Conservation (phyloP, 768 basidiomycete genomes). For the Tricholoma matsutake region DNA sequence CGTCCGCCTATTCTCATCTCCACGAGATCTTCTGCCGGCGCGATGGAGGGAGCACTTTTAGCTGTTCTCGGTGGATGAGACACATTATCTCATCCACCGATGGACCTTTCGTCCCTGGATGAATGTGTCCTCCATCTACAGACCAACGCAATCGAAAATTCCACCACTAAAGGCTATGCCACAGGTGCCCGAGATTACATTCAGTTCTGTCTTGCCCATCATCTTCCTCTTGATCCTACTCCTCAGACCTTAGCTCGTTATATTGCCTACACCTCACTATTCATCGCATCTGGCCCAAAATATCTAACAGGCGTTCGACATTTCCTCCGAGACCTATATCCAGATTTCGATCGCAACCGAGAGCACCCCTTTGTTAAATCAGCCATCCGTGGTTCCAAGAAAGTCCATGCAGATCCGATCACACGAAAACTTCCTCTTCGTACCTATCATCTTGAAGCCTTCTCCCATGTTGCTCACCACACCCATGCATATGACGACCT, state of each 20-base stretch:
- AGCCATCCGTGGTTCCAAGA: not conserved
- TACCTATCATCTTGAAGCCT: not conserved
- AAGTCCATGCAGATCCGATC: not conserved
- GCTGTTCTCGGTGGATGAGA: constrained; percentile 15
- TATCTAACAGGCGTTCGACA: constrained; percentile 1
- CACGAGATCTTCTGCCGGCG: not conserved
- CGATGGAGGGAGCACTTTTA: constrained; percentile 7
- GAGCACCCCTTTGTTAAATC: not conserved
- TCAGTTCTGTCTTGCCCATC: constrained; percentile 12
- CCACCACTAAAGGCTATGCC: constrained; percentile 13
- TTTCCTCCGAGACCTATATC: not conserved
- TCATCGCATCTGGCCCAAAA: constrained; percentile 10
- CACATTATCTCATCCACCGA: constrained; percentile 1
- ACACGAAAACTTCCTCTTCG: not conserved
- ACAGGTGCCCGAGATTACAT: constrained; percentile 22
- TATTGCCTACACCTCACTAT: too few species aligned
- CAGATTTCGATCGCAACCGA: not conserved
- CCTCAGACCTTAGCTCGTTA: constrained; percentile 7
- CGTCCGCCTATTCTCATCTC: constrained; percentile 15
- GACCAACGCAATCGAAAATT: constrained; percentile 18
- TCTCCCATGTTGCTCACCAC: too few species aligned
- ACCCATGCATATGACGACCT: too few species aligned
- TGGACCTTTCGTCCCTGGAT: constrained; percentile 13
- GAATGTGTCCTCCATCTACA: constrained; percentile 12
- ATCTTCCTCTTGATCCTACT: constrained; percentile 17